phyloP scores from a whole-genome alignment of 352 stramenopile genomes.

The Globisporangium nagaii region DNA sequence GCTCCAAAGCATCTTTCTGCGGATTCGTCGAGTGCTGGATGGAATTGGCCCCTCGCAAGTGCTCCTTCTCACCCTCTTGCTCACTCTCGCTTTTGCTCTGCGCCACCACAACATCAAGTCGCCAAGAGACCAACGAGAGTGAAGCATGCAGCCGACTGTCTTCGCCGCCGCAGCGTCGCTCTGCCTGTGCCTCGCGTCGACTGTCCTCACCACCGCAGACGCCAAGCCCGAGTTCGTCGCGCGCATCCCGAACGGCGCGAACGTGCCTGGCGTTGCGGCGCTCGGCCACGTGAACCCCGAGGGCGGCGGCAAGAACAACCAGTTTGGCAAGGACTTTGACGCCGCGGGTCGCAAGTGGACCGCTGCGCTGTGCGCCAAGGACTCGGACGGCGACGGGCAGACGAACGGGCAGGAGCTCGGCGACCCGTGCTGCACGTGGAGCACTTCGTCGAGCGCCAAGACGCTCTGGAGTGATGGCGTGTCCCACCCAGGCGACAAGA shows the following conservation, averaged over 20 bases:
- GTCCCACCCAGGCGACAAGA: slow-evolving; percentile 20
- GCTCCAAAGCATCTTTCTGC: too few relatives aligned
- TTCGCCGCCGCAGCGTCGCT: not conserved
- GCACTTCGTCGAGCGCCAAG: not conserved
- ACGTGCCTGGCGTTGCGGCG: slow-evolving; percentile 20
- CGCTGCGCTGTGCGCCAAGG: slow-evolving; percentile 18
- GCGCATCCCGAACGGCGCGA: slow-evolving; percentile 33
- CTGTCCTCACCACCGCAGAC: not conserved
- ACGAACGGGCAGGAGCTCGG: slow-evolving; percentile 60
- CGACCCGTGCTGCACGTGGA: slow-evolving; percentile 44
- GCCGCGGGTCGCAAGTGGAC: slow-evolving; percentile 31
- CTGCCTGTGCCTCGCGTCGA: not conserved
- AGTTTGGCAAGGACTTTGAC: slow-evolving; percentile 33
- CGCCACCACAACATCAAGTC: too few relatives aligned
- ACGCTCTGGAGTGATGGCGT: slow-evolving; percentile 16
- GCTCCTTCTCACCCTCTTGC: too few relatives aligned
- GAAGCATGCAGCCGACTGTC: too few relatives aligned
- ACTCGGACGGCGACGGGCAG: slow-evolving; percentile 37
- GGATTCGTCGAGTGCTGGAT: too few relatives aligned
- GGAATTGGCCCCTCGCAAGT: too few relatives aligned
- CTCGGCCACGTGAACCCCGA: slow-evolving; percentile 25
- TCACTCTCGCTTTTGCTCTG: too few relatives aligned
- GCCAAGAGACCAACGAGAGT: too few relatives aligned
- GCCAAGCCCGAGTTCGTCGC: slow-evolving; percentile 7
- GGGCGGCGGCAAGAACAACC: slow-evolving; percentile 19